phyloP scores from a whole-genome alignment of 2,329 filamentous ascomycete genomes.

The Phaeosphaeria sp. region DNA sequence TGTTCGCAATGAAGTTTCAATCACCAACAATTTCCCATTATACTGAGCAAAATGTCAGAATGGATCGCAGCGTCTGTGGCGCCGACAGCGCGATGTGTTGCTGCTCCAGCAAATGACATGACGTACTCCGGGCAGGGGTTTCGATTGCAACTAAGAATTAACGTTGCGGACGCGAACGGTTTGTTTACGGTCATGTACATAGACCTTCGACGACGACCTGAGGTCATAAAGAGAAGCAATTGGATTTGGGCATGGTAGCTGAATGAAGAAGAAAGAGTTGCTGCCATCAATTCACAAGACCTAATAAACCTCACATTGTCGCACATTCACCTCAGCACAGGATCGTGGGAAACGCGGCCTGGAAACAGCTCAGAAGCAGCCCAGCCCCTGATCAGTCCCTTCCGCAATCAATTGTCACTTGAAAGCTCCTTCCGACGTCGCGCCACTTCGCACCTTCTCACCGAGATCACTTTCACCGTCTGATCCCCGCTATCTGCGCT shows the following conservation, averaged over 20 bases:
- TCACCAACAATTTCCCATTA: not conserved
- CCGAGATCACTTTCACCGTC: slow-evolving; percentile 1
- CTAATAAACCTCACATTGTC: not conserved
- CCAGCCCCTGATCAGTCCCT: slow-evolving; percentile 4
- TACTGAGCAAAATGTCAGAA: not conserved
- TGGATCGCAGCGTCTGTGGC: not conserved
- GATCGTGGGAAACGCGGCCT: not conserved
- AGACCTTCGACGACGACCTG: not conserved
- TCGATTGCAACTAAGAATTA: slow-evolving; percentile 2
- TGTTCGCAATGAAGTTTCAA: not conserved
- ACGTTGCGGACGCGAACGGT: slow-evolving; percentile 1
- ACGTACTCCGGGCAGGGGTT: slow-evolving; percentile 5
- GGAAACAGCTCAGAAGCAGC: not conserved
- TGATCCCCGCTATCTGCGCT: slow-evolving; percentile 8
- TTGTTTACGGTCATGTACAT: slow-evolving; percentile 4
- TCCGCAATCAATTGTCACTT: slow-evolving; percentile 1
- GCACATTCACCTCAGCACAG: not conserved
- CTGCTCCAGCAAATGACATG: not conserved
- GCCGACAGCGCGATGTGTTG: not conserved
- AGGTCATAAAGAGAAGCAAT: not conserved
- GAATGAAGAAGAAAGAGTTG: not conserved
- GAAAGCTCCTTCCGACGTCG: not conserved
- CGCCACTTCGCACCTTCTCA: slow-evolving; percentile 5
- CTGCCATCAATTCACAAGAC: not conserved
- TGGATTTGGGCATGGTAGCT: not conserved